Base-by-base conservation (phyloP, 23 red algal genomes). In the Pyropia yezoensis region DNA sequence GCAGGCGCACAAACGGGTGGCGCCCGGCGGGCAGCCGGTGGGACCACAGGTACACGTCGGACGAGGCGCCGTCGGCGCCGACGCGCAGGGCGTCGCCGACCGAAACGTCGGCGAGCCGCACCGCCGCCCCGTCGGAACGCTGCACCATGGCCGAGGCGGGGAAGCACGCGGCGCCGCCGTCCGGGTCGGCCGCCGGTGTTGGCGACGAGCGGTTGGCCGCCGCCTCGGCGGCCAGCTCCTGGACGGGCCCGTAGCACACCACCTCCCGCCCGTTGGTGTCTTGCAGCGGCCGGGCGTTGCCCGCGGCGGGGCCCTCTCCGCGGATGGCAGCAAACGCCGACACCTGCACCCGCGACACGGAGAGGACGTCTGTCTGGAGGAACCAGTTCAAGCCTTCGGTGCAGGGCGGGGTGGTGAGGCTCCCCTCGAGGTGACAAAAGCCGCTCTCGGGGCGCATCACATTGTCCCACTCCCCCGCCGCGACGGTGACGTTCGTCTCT, bases 321-420 rank as follows among this genome's bases (percentile, higher is more conserved):
- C 39, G 39, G 39, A 47, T 47, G 39, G 39, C 39, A 3, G 9
- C 39, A 8, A 47, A 47, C 39, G 3, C 39, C 6, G 39, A 47
- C 39, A 47, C 39, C 39, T 47, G 39, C 39, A 47, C 39, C 11
- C 39, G 39, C 39, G 39, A 47, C 39, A 47, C 39, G 39, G 39
- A 47, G 39, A 47, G 39, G 39, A 65, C 18, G n/a, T 70, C 47
- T 7, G 45, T 53, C 7, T 65, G 18, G 18, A 83, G 23, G 19
- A 83, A 50, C 68, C 69, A 83, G 11, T 50, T 72, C 5, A 83
- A 50, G 29, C 45, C 69, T 27, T 83, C 79, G 27, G 79, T 62
- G 59, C 79, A 83, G 0, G 79, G 67, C 18, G 79, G 79, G 9
- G 79, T 83, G 39, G 79, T 74, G 45, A 83, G 52, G 22, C 64